Conservation (phyloP, 345 rosid species). For the Acer saccharum region DNA sequence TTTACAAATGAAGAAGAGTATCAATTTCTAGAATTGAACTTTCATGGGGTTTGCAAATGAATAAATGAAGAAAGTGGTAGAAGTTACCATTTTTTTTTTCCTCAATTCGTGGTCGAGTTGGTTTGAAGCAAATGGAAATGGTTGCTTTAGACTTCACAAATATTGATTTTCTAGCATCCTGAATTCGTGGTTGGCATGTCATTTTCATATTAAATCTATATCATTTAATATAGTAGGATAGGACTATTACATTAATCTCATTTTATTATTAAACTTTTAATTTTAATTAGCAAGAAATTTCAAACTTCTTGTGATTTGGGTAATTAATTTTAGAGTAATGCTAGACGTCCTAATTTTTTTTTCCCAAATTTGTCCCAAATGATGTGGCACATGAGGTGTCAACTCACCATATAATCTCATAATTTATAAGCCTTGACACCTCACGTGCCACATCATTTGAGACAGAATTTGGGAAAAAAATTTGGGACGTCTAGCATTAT, state of each 20-base stretch:
- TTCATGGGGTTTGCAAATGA: background rate
- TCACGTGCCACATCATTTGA: too few species aligned
- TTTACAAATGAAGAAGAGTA: background rate
- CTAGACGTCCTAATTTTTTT: too few species aligned
- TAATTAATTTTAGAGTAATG: background rate
- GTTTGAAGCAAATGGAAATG: slow-evolving; percentile 18
- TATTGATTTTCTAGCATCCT: slow-evolving; percentile 3
- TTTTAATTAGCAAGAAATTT: slow-evolving; percentile 7
- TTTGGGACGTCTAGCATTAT: too few species aligned
- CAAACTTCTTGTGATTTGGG: background rate
- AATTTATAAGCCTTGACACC: too few species aligned
- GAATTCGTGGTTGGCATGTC: slow-evolving; percentile 25
- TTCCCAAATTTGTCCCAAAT: too few species aligned
- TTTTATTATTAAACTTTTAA: background rate
- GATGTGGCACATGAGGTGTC: too few species aligned
- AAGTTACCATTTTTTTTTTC: background rate
- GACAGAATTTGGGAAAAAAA: too few species aligned
- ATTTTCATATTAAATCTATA: slow-evolving; percentile 14
- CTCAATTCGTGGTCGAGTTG: background rate
- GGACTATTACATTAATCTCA: background rate
- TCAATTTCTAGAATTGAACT: background rate
- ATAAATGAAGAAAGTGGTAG: background rate
- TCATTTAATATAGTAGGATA: background rate
- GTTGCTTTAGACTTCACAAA: slow-evolving; percentile 21
- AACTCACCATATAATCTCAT: too few species aligned